Evolutionary conservation across 352 stramenopile genomes (phyloP).

Genomic region (Phytophthora sp.): DNA sequence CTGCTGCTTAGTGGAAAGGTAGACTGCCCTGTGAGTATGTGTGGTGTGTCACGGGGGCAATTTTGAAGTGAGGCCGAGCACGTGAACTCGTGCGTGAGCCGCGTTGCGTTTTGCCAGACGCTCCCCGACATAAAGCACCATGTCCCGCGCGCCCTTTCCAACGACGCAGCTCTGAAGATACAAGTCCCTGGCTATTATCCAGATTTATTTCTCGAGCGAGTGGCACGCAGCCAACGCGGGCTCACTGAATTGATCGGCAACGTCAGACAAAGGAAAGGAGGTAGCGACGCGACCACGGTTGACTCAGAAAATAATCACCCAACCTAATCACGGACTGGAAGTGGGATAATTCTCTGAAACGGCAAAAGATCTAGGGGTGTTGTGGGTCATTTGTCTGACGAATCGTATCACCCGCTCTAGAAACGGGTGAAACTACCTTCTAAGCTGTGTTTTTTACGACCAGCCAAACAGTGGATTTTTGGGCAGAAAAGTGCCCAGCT

Average conservation of each 20-base stretch:
- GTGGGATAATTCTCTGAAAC: neutral
- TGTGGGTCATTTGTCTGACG: neutral
- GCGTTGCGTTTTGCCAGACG: constrained; percentile 24
- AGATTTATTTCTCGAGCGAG: constrained; percentile 32
- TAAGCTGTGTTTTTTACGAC: constrained; percentile 13
- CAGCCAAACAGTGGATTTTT: constrained; percentile 17
- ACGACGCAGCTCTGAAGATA: constrained; percentile 18
- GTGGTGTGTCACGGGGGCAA: constrained; percentile 11
- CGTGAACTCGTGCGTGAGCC: neutral
- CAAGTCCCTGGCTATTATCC: constrained; percentile 29
- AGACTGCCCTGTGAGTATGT: constrained; percentile 5
- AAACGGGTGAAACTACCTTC: neutral
- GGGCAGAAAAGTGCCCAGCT: constrained; percentile 8
- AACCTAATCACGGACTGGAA: neutral
- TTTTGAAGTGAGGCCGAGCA: constrained; percentile 16
- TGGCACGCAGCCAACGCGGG: constrained; percentile 6
- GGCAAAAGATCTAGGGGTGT: neutral
- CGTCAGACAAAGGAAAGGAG: constrained; percentile 14
- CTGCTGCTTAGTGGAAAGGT: neutral
- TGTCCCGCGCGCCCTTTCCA: constrained; percentile 11
- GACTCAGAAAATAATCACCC: constrained; percentile 9
- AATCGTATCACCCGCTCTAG: neutral
- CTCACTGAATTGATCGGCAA: constrained; percentile 22
- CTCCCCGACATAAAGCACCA: constrained; percentile 1
- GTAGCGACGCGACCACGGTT: neutral